Percentiles rank a stretch among this genome's conserved stretches.
Conservation (phyloP, 208 protist genomes). For the Crithidia thermophila region DNA sequence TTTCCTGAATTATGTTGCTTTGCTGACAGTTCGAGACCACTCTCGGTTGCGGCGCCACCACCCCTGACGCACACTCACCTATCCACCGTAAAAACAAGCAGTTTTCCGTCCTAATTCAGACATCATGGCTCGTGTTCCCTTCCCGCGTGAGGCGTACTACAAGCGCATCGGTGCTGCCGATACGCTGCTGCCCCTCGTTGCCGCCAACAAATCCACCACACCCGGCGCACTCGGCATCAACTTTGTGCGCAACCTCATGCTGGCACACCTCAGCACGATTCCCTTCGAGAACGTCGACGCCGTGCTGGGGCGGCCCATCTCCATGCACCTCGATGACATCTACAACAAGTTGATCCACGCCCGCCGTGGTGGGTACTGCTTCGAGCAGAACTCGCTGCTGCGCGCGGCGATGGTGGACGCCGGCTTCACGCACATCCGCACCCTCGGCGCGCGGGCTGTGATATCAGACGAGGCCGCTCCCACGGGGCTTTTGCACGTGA, state of each 20-base stretch:
- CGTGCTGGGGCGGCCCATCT: conserved; percentile 24
- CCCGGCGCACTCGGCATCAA: conserved; percentile 11
- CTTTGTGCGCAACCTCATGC: conserved; percentile 19
- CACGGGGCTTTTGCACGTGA: conserved; percentile 13
- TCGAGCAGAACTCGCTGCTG: conserved; percentile 35
- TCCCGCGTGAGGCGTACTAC: conserved; percentile 30
- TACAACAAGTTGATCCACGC: conserved; percentile 34
- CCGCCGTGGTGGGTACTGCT: conserved; percentile 32
- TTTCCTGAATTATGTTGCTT: no score
- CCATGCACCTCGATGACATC: conserved; percentile 11
- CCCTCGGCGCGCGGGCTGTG: conserved; percentile 8
- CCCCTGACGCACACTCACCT: background rate
- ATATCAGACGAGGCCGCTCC: conserved; percentile 4
- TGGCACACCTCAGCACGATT: conserved; percentile 14
- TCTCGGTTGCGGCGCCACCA: no score
- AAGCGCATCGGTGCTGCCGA: conserved; percentile 24
- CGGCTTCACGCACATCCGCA: conserved; percentile 21
- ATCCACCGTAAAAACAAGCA: no score
- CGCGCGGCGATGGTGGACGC: conserved; percentile 19
- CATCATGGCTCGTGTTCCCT: conserved; percentile 5
- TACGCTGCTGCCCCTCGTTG: conserved; percentile 6
- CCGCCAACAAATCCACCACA: conserved; percentile 7
- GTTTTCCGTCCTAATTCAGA: no score
- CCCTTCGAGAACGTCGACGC: conserved; percentile 30
- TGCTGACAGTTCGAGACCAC: no score